A percentile compares a stretch with the other conserved stretches of the same genome.
Evolutionary conservation across 305 asterid genomes (phyloP).

Genomic region (Plantago coronopus): DNA sequence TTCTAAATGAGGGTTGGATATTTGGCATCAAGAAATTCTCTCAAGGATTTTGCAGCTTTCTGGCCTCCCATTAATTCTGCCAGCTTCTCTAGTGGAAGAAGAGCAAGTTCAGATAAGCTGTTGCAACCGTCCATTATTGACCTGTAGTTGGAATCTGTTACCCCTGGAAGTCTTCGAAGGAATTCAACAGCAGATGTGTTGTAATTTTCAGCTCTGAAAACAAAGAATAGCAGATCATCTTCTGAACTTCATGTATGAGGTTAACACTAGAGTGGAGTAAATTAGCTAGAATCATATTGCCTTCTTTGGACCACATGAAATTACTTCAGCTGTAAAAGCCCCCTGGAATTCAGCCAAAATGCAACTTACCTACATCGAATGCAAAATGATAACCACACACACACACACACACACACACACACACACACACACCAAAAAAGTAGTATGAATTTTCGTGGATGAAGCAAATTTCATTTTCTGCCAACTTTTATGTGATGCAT

Average conservation of each 20-base stretch:
- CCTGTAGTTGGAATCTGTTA: constrained; percentile 86
- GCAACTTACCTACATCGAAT: background rate
- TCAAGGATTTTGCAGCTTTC: constrained; percentile 76
- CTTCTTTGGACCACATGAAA: background rate
- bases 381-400: too few relatives aligned
- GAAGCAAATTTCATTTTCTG: too few relatives aligned
- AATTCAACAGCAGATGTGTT: constrained; percentile 95
- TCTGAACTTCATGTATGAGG: background rate
- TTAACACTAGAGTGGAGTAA: background rate
- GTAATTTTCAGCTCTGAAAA: constrained; percentile 80
- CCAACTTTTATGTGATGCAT: background rate
- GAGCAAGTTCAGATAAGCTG: constrained; percentile 76
- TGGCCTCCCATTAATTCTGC: constrained; percentile 85
- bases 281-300: background rate
- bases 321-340: background rate
- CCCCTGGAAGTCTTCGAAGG: constrained; percentile 88
- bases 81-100: constrained; percentile 66
- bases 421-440: too few relatives aligned
- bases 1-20: constrained; percentile 78
- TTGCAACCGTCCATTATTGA: constrained; percentile 73
- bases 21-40: constrained; percentile 94
- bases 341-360: background rate
- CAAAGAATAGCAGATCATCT: background rate
- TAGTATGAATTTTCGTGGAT: too few relatives aligned
- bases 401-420: too few relatives aligned